These are phyloP conservation scores for Pulveroboletus sp. DNA, from an alignment of 768 basidiomycete species.

Conservation along the genomic window DNA sequence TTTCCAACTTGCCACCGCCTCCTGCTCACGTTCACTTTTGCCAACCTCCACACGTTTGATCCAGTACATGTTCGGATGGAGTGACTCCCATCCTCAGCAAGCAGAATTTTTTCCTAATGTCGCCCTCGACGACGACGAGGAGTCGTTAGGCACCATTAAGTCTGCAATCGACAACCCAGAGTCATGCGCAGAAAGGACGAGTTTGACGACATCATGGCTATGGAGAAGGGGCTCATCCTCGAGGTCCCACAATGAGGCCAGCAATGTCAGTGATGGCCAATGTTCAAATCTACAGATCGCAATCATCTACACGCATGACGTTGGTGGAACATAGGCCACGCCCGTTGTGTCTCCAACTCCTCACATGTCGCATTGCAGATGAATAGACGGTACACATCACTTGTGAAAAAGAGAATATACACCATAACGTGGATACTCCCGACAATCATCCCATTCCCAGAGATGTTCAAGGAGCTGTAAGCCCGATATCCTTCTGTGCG, in stretches of 20 bases:
- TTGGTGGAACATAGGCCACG: constrained; percentile 7
- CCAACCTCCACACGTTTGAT: constrained; percentile 27
- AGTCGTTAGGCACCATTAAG: constrained; percentile 18
- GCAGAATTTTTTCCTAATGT: constrained; percentile 21
- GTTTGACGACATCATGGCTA: constrained; percentile 9
- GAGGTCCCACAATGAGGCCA: constrained; percentile 15
- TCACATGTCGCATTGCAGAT: constrained; percentile 6
- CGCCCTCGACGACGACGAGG: constrained; percentile 13
- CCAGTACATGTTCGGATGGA: constrained; percentile 32
- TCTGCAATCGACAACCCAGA: constrained; percentile 15
- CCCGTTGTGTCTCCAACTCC: neutral
- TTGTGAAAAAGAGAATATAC: constrained; percentile 10
- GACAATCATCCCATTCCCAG: constrained; percentile 18
- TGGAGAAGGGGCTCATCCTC: constrained; percentile 17
- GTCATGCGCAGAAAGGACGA: constrained; percentile 4
- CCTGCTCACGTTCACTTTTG: constrained; percentile 28
- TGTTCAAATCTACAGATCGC: constrained; percentile 21
- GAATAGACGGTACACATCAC: constrained; percentile 28
- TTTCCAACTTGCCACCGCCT: constrained; percentile 26
- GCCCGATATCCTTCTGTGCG: neutral
- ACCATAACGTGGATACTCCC: constrained; percentile 9
- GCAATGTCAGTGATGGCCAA: constrained; percentile 23
- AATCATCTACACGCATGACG: constrained; percentile 25
- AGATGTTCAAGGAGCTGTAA: constrained; percentile 21
- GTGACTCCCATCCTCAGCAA: constrained; percentile 20